A percentile compares a stretch with the other conserved stretches of the same genome.
phyloP scores from a whole-genome alignment of 192 early-diverging fungal species.

The Neocallimastix lanati region DNA sequence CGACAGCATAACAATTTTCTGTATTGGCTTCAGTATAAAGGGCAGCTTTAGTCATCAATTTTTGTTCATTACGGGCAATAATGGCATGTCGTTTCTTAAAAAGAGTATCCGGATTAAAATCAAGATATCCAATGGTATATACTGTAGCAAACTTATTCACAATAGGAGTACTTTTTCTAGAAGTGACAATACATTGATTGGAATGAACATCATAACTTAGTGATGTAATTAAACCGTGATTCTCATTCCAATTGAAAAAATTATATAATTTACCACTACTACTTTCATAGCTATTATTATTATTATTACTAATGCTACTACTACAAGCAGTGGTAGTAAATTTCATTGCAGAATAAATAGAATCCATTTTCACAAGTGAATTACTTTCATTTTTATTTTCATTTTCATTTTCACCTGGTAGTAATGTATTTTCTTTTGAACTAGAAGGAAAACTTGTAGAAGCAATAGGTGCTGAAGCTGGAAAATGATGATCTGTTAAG shows the following conservation, averaged over 20 bases:
- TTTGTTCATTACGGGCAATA: not conserved
- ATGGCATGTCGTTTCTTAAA: not conserved
- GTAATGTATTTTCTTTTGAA: too few relatives aligned
- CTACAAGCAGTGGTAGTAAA: not conserved
- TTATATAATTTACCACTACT: too few relatives aligned
- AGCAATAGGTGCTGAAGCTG: too few relatives aligned
- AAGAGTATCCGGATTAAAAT: not conserved
- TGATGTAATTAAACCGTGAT: not conserved
- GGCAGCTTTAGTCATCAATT: not conserved
- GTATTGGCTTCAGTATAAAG: not conserved
- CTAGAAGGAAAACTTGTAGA: too few relatives aligned
- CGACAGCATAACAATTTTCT: not conserved
- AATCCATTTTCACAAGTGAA: too few relatives aligned
- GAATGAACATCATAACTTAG: not conserved
- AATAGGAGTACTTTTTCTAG: not conserved
- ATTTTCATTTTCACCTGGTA: too few relatives aligned
- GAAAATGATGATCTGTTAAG: too few relatives aligned
- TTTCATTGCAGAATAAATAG: not conserved
- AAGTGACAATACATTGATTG: not conserved
- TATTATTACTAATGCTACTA: too few relatives aligned
- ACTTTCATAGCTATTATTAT: not conserved
- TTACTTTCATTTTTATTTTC: too few relatives aligned
- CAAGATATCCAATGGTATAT: not conserved
- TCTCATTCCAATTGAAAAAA: not conserved
- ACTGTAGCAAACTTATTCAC: not conserved